Evolutionary conservation across 257 asterid species (phyloP).

Genomic region (Nyctanthes arbortristis): DNA sequence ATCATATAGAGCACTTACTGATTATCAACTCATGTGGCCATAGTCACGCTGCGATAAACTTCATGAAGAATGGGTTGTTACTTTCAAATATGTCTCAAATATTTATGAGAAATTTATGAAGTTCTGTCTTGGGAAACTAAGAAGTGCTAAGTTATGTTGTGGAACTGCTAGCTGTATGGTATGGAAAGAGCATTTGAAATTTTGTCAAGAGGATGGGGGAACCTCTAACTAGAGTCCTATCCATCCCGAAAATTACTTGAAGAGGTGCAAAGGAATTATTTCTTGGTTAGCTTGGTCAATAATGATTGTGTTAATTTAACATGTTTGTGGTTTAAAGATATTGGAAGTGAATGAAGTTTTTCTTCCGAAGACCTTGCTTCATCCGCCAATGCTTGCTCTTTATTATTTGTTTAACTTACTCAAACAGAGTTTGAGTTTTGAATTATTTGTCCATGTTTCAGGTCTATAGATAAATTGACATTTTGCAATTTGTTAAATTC

Average conservation of each 20-base stretch:
- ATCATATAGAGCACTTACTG: no score
- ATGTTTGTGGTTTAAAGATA: slow-evolving; percentile 71
- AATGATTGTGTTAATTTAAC: slow-evolving; percentile 76
- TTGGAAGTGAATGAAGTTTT: slow-evolving; percentile 36
- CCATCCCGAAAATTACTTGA: slow-evolving; percentile 70
- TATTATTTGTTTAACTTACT: neutral
- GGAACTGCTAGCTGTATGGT: slow-evolving; percentile 82
- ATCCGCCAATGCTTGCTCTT: neutral
- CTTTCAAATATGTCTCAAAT: slow-evolving; percentile 70
- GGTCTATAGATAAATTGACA: no score
- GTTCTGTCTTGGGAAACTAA: slow-evolving; percentile 82
- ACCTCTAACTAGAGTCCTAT: slow-evolving; percentile 71
- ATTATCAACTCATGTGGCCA: no score
- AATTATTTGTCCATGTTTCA: no score
- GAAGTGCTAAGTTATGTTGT: slow-evolving; percentile 84
- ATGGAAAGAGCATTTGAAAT: slow-evolving; percentile 93
- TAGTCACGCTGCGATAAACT: no score
- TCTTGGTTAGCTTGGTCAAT: slow-evolving; percentile 94
- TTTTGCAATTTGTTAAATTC: no score
- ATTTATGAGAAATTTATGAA: slow-evolving; percentile 74
- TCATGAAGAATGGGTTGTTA: slow-evolving; percentile 90
- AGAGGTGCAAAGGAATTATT: slow-evolving; percentile 72
- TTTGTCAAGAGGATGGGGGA: slow-evolving; percentile 94
- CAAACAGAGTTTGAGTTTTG: neutral
- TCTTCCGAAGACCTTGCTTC: neutral